Evolutionary conservation across 2,329 filamentous ascomycete species (phyloP).

Genomic region (Colletotrichum sp.): DNA sequence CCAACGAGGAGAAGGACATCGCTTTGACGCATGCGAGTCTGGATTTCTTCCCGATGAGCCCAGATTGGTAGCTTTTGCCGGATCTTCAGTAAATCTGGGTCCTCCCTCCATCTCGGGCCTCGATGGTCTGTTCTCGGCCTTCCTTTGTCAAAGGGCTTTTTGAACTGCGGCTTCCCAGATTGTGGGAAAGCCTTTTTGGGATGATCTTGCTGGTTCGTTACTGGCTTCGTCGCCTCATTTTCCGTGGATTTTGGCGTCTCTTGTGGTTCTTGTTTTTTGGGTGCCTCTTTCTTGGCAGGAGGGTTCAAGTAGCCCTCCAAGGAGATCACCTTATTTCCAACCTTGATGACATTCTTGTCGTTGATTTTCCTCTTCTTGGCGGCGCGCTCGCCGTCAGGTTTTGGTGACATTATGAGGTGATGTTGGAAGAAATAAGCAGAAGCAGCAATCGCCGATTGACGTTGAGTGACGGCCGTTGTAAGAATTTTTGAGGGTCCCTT

Average conservation of each 20-base stretch:
- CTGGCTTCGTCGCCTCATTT: neutral
- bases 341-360: conserved; percentile 41
- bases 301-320: conserved; percentile 52
- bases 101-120: conserved; percentile 25
- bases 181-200: neutral
- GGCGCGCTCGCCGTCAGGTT: conserved; percentile 30
- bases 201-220: neutral
- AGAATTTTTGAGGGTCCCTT: conserved; percentile 15
- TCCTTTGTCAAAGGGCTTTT: neutral
- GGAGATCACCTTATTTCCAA: conserved; percentile 54
- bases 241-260: neutral
- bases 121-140: neutral
- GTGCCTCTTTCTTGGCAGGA: conserved; percentile 26
- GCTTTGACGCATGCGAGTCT: conserved; percentile 62
- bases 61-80: conserved; percentile 82
- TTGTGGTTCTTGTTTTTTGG: neutral
- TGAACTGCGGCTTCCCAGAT: neutral
- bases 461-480: neutral
- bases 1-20: conserved; percentile 86
- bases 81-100: conserved; percentile 41
- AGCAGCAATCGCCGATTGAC: neutral
- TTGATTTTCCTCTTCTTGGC: conserved; percentile 42
- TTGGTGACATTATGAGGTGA: neutral
- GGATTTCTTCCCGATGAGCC: conserved; percentile 73
- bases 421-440: neutral